Evolutionary conservation across 768 basidiomycete genomes (phyloP).

Genomic region (Naganishia vishniacii): DNA sequence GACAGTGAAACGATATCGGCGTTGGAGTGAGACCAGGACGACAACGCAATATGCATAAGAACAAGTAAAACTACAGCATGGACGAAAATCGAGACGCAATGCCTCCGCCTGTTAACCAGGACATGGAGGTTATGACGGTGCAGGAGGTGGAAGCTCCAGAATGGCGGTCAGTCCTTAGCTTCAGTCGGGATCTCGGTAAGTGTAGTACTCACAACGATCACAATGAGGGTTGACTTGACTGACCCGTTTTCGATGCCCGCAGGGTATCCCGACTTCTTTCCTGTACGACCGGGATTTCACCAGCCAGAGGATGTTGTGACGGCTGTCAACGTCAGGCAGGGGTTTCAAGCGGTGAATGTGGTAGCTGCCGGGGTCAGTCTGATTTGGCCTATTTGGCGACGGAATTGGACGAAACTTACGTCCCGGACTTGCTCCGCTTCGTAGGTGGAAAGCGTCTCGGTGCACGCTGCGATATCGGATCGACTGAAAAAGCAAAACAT

Average conservation of each 20-base stretch:
- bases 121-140: slow-evolving; percentile 30
- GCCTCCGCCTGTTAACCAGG: neutral
- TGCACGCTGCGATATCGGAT: slow-evolving; percentile 10
- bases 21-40: too few relatives aligned
- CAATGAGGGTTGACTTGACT: neutral
- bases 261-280: slow-evolving; percentile 47
- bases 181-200: slow-evolving; percentile 41
- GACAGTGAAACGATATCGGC: too few relatives aligned
- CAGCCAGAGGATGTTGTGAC: slow-evolving; percentile 47
- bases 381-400: too few relatives aligned
- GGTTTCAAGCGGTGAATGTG: slow-evolving; percentile 30
- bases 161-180: slow-evolving; percentile 41
- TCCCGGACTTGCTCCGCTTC: too few relatives aligned
- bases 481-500: slow-evolving; percentile 1
- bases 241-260: neutral
- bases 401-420: too few relatives aligned
- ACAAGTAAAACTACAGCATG: neutral
- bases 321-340: slow-evolving; percentile 45
- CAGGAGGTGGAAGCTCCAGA: slow-evolving; percentile 41
- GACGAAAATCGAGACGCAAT: neutral
- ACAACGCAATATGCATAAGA: too few relatives aligned
- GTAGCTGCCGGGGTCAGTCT: slow-evolving; percentile 3
- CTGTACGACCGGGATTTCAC: slow-evolving; percentile 42
- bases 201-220: slow-evolving; percentile 9
- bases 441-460: slow-evolving; percentile 15